Conservation (phyloP, 2,329 filamentous ascomycete species). For the Fusarium sp. region DNA sequence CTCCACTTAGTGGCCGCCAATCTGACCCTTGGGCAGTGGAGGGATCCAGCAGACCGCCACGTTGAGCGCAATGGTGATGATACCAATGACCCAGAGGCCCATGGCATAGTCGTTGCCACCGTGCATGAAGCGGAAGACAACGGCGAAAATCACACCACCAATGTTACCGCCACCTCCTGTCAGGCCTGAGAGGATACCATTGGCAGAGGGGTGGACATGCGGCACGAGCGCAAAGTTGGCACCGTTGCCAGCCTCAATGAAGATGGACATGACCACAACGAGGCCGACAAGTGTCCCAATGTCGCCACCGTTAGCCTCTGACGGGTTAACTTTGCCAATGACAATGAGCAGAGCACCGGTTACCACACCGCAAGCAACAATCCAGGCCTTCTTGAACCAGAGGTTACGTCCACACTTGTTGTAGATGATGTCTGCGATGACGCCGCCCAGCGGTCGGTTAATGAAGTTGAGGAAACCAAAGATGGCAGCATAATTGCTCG, state of each 20-base stretch:
- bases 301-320: constrained; percentile 59
- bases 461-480: constrained; percentile 82
- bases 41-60: constrained; percentile 71
- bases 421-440: constrained; percentile 67
- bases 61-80: constrained; percentile 80
- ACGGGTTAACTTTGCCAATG: constrained; percentile 75
- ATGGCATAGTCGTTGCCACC: constrained; percentile 75
- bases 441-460: constrained; percentile 76
- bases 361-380: constrained; percentile 67
- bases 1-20: constrained; percentile 49
- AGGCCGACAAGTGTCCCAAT: constrained; percentile 80
- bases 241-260: constrained; percentile 88
- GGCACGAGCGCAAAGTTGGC: constrained; percentile 90
- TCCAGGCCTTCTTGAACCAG: constrained; percentile 64
- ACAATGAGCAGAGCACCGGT: constrained; percentile 73
- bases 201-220: constrained; percentile 86
- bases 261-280: constrained; percentile 82
- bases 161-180: constrained; percentile 87
- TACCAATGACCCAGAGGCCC: constrained; percentile 86
- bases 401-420: constrained; percentile 53
- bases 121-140: constrained; percentile 82
- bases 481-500: constrained; percentile 77
- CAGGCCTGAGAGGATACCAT: constrained; percentile 82
- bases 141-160: constrained; percentile 86
- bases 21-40: constrained; percentile 67